Conservation (phyloP, 495 filamentous ascomycete genomes). For the Parachaetomium inaequale region DNA sequence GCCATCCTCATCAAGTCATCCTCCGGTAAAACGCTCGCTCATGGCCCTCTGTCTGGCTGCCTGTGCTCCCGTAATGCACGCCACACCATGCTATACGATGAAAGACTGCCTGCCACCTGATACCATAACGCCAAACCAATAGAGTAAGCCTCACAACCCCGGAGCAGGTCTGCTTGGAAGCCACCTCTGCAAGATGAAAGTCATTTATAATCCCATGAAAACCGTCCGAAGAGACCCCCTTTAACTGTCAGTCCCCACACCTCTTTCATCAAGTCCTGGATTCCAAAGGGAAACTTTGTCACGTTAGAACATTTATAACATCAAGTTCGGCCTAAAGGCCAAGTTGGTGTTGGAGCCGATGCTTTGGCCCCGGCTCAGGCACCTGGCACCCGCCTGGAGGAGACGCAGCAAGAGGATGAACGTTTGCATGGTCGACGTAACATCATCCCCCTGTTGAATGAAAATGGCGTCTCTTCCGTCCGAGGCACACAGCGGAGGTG, state of each 20-base stretch:
- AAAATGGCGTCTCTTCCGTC: not conserved
- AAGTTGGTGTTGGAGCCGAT: no score
- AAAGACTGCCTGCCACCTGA: not conserved
- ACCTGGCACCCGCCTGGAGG: not conserved
- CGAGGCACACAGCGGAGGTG: not conserved
- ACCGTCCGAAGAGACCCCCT: not conserved
- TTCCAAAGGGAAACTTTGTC: not conserved
- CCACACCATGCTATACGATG: not conserved
- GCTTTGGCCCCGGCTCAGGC: not conserved
- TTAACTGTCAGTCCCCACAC: not conserved
- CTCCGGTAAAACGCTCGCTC: not conserved
- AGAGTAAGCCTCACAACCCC: not conserved
- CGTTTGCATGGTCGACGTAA: not conserved
- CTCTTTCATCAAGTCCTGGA: not conserved
- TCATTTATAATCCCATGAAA: not conserved
- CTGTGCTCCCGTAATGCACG: not conserved
- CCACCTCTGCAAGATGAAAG: not conserved
- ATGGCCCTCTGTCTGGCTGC: not conserved
- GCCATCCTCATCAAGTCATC: not conserved
- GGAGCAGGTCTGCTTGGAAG: not conserved
- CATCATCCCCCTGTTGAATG: slow-evolving; percentile 4
- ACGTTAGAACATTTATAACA: no score
- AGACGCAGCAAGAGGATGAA: not conserved
- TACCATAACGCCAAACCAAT: not conserved
- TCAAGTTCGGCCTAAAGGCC: no score